phyloP scores from a whole-genome alignment of 1,139 yeast species.

The Yamadazyma trypodendri region DNA sequence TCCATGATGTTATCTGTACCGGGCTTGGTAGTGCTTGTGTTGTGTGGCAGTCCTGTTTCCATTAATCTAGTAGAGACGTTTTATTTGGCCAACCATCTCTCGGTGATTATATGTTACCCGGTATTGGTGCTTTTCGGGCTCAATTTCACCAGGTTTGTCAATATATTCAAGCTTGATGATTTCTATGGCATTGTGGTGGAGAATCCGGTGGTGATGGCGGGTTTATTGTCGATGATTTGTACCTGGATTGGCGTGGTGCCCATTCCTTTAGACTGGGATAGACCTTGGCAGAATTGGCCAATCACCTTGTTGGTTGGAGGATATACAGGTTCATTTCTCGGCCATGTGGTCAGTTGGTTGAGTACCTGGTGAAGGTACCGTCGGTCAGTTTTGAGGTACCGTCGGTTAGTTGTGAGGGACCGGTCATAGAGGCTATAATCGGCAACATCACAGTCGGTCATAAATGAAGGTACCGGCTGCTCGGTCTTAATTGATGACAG shows the following conservation, averaged over 20 bases:
- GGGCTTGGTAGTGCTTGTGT: constrained; percentile 49
- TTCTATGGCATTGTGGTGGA: constrained; percentile 24
- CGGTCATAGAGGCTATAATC: too few relatives aligned
- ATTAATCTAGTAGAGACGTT: constrained; percentile 57
- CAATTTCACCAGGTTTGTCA: constrained; percentile 37
- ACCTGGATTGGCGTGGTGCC: constrained; percentile 94
- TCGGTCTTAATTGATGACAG: too few relatives aligned
- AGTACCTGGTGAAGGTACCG: too few relatives aligned
- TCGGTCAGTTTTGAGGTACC: too few relatives aligned
- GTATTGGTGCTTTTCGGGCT: constrained; percentile 59
- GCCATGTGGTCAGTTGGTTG: constrained; percentile 31
- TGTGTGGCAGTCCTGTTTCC: constrained; percentile 87
- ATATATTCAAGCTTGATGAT: constrained; percentile 23
- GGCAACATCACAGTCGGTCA: too few relatives aligned
- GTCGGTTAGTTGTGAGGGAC: too few relatives aligned
- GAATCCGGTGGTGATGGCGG: constrained; percentile 39
- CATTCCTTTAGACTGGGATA: constrained; percentile 95
- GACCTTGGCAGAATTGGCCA: constrained; percentile 99
- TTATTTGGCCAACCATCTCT: constrained; percentile 62
- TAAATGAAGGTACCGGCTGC: too few relatives aligned
- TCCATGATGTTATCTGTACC: constrained; percentile 51
- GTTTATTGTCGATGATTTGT: constrained; percentile 61
- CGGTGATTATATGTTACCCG: constrained; percentile 64
- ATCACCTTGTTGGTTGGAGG: constrained; percentile 82
- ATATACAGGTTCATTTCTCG: constrained; percentile 67